Evolutionary conservation across 139 green algal species (phyloP).

Genomic region (Chlamydomonas applanata): DNA sequence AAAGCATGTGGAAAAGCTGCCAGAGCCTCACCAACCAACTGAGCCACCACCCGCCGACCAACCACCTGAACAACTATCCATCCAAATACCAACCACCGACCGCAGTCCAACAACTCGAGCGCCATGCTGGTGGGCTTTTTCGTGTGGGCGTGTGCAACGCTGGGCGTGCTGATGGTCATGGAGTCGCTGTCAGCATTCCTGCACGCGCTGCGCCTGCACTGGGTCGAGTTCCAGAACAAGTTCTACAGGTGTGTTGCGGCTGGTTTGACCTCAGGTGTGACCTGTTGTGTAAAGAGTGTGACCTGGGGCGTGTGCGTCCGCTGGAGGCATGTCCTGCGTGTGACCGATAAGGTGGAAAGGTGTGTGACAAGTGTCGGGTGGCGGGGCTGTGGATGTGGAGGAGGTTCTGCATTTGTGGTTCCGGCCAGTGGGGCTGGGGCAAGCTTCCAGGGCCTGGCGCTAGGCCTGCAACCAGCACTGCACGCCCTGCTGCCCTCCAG

Average conservation of each 20-base stretch:
- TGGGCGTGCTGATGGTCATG: conserved; percentile 99
- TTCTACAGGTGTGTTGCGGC: conserved; percentile 49
- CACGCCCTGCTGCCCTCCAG: background rate
- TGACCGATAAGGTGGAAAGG: too few relatives aligned
- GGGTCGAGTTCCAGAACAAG: conserved; percentile 90
- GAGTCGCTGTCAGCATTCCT: conserved; percentile 96
- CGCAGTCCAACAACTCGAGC: background rate
- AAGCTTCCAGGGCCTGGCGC: too few relatives aligned
- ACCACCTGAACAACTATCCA: too few relatives aligned
- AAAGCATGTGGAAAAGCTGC: too few relatives aligned
- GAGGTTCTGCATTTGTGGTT: too few relatives aligned
- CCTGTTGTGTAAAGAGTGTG: background rate
- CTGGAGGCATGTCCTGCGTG: background rate
- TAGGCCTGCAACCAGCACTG: too few relatives aligned
- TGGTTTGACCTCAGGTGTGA: background rate
- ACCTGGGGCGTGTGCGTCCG: too few relatives aligned
- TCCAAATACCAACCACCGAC: too few relatives aligned
- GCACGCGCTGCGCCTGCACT: conserved; percentile 97
- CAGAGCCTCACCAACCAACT: too few relatives aligned
- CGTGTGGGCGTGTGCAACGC: conserved; percentile 85
- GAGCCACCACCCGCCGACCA: too few relatives aligned
- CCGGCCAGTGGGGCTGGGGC: too few relatives aligned
- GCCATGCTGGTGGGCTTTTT: conserved; percentile 73
- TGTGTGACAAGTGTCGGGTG: background rate
- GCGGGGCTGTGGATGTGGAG: background rate